These are phyloP conservation scores for Trichoderma koningii DNA, from an alignment of 2,329 filamentous ascomycete species.

Conservation along the genomic window DNA sequence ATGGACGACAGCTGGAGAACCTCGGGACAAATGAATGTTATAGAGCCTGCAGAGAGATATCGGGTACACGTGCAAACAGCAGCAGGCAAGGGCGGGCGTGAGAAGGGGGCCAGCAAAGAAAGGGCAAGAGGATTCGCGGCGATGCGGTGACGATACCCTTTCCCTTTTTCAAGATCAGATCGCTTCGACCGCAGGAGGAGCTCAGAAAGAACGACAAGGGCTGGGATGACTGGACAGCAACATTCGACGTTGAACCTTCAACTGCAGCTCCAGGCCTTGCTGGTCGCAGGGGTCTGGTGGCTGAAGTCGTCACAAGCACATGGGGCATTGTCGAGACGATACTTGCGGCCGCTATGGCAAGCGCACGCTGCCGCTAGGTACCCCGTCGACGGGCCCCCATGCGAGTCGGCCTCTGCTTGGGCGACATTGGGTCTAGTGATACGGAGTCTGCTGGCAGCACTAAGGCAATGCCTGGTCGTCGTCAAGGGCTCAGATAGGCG, in stretches of 20 bases:
- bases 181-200: neutral
- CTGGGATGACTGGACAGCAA: conserved; percentile 11
- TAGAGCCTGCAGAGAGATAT: conserved; percentile 5
- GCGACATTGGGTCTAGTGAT: conserved; percentile 19
- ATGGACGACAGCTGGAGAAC: no score
- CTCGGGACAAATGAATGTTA: neutral
- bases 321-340: neutral
- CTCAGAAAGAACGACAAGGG: conserved; percentile 18
- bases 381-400: conserved; percentile 1
- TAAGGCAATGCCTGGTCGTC: neutral
- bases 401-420: conserved; percentile 10
- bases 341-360: neutral
- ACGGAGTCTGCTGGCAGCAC: conserved; percentile 22
- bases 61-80: no score
- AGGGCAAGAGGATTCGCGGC: conserved; percentile 15
- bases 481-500: conserved; percentile 24
- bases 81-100: neutral
- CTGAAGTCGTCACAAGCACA: conserved; percentile 10
- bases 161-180: conserved; percentile 11
- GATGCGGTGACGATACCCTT: conserved; percentile 15
- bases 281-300: conserved; percentile 12
- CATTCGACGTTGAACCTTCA: neutral
- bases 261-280: neutral
- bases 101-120: neutral
- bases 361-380: neutral